phyloP scores from a whole-genome alignment of 108 stramenopile genomes.

The Nitzschia inconspicua region DNA sequence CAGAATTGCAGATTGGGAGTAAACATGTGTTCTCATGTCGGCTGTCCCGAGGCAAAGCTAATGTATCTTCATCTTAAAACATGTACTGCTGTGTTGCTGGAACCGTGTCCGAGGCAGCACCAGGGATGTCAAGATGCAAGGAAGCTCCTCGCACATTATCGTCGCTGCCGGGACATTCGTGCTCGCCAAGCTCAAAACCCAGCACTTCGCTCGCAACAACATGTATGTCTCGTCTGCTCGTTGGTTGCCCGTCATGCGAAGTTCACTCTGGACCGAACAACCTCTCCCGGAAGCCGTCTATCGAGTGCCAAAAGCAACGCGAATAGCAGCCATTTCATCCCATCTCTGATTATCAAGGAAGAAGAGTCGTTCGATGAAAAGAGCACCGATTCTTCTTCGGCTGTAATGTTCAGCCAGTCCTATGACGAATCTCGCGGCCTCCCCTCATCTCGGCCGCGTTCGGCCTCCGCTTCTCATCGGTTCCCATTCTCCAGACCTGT shows the following conservation, averaged over 20 bases:
- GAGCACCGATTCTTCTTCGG: background rate
- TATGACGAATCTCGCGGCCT: background rate
- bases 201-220: constrained; percentile 17
- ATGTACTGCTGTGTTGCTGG: constrained; percentile 1
- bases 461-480: too few relatives aligned
- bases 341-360: constrained; percentile 14
- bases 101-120: constrained; percentile 53
- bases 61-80: constrained; percentile 63
- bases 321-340: constrained; percentile 11
- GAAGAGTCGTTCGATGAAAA: constrained; percentile 1
- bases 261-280: constrained; percentile 14
- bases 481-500: constrained; percentile 4
- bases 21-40: constrained; percentile 56
- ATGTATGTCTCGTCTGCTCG: constrained; percentile 58
- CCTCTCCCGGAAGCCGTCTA: too few relatives aligned
- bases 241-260: constrained; percentile 54
- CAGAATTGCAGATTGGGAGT: constrained; percentile 54
- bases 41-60: constrained; percentile 71
- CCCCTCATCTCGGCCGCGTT: too few relatives aligned
- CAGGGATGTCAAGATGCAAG: constrained; percentile 78
- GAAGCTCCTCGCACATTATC: constrained; percentile 77
- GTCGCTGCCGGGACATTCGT: constrained; percentile 63
- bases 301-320: constrained; percentile 10
- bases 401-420: background rate
- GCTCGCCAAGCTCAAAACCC: constrained; percentile 40